A percentile compares a stretch with the other conserved stretches of the same genome.
Conservation (phyloP, 225 moss, liverwort and hornwort genomes). For the Rhytidiadelphus loreus region DNA sequence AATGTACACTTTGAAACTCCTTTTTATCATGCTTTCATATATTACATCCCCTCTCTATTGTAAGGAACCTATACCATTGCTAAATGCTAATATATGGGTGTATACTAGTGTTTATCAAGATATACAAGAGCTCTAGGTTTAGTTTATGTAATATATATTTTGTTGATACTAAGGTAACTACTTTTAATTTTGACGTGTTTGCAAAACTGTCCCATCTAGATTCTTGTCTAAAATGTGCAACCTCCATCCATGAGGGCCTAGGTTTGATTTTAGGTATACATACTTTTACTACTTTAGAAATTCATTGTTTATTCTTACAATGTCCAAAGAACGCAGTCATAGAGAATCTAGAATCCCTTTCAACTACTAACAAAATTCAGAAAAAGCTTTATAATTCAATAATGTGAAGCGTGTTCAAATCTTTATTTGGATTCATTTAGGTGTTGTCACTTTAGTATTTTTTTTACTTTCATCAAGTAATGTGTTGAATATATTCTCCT, state of each 20-base stretch:
- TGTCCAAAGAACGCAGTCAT: too few relatives aligned
- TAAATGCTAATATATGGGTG: neutral
- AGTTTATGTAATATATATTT: neutral
- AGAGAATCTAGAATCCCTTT: too few relatives aligned
- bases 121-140: neutral
- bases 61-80: neutral
- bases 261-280: neutral
- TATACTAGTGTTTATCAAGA: neutral
- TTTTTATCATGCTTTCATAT: neutral
- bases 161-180: too few relatives aligned
- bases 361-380: too few relatives aligned
- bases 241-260: neutral
- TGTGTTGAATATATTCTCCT: neutral
- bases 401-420: neutral
- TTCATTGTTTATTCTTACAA: too few relatives aligned
- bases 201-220: neutral
- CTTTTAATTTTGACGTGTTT: neutral
- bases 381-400: neutral
- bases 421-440: neutral
- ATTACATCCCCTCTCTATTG: neutral
- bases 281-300: neutral
- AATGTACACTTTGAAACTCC: neutral
- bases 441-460: neutral
- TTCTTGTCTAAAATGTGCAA: neutral
- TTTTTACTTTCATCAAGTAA: neutral